Percentiles rank a stretch among this genome's conserved stretches.
These are phyloP conservation scores for Coemansia sp. DNA, from an alignment of 192 early-diverging fungal species.

Conservation along the genomic window DNA sequence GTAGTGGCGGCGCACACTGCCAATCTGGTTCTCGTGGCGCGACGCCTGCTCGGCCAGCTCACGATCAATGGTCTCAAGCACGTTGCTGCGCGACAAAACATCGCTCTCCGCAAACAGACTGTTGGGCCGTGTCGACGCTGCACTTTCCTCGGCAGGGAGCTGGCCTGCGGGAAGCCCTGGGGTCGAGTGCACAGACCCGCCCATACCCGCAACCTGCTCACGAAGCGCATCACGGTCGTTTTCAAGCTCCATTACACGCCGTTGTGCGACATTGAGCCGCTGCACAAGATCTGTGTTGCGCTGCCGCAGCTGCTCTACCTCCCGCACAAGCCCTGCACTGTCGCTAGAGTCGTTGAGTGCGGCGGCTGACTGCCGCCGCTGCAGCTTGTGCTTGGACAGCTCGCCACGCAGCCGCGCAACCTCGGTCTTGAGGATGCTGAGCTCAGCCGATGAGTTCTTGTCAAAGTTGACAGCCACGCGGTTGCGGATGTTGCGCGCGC, in stretches of 20 bases:
- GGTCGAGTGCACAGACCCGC: slow-evolving; percentile 31
- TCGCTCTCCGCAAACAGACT: slow-evolving; percentile 24
- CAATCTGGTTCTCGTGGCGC: slow-evolving; percentile 53
- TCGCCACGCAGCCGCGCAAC: slow-evolving; percentile 51
- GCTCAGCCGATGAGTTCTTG: slow-evolving; percentile 54
- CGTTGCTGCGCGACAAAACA: slow-evolving; percentile 35
- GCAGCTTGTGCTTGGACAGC: slow-evolving; percentile 50
- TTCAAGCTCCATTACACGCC: slow-evolving; percentile 26
- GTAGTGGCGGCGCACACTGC: slow-evolving; percentile 48
- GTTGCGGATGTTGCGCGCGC: slow-evolving; percentile 97
- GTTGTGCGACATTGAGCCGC: slow-evolving; percentile 27
- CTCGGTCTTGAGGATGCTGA: slow-evolving; percentile 54
- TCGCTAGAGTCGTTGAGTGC: not conserved
- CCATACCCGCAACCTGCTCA: slow-evolving; percentile 15
- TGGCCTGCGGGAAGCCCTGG: slow-evolving; percentile 9
- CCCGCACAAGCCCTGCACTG: slow-evolving; percentile 6
- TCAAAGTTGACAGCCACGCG: slow-evolving; percentile 71
- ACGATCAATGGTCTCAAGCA: slow-evolving; percentile 44
- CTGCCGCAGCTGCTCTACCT: slow-evolving; percentile 14
- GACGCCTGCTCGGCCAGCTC: slow-evolving; percentile 52
- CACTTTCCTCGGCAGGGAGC: slow-evolving; percentile 9
- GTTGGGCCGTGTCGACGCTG: slow-evolving; percentile 7
- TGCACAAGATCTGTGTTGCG: slow-evolving; percentile 27
- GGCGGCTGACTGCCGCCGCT: slow-evolving; percentile 36
- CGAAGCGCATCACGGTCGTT: slow-evolving; percentile 39